These are phyloP conservation scores for Blastobotrys peoriensis DNA, from an alignment of 805 yeast species.

Conservation along the genomic window DNA sequence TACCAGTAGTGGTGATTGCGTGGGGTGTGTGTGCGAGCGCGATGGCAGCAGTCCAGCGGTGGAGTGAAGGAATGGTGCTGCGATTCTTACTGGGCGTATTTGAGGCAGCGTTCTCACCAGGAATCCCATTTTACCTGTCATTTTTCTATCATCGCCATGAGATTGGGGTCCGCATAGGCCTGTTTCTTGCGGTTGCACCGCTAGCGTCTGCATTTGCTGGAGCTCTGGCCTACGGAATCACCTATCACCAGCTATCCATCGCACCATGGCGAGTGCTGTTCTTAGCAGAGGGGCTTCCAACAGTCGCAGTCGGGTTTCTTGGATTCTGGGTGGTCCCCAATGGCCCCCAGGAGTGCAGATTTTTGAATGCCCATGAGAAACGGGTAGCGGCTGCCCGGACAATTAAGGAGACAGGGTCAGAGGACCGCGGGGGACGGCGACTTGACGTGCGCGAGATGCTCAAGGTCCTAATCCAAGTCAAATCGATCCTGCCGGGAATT, in stretches of 20 bases:
- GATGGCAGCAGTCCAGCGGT: conserved; percentile 44
- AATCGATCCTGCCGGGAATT: too few relatives aligned
- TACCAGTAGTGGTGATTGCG: conserved; percentile 41
- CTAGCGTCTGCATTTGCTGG: conserved; percentile 55
- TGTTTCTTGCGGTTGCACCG: conserved; percentile 27
- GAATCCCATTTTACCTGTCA: conserved; percentile 28
- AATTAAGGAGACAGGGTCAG: conserved; percentile 14
- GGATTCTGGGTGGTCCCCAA: conserved; percentile 30
- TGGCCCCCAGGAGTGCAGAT: conserved; percentile 42
- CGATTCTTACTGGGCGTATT: conserved; percentile 41
- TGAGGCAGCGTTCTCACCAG: conserved; percentile 31
- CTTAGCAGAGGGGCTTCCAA: conserved; percentile 39
- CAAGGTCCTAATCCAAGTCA: too few relatives aligned
- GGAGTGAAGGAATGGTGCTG: conserved; percentile 38
- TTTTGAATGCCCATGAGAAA: conserved; percentile 36
- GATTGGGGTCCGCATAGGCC: conserved; percentile 24
- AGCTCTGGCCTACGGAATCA: conserved; percentile 41
- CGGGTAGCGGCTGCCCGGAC: conserved; percentile 17
- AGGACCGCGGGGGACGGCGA: too few relatives aligned
- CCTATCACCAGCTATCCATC: conserved; percentile 26
- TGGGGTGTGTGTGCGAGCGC: too few relatives aligned
- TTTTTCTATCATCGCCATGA: conserved; percentile 29
- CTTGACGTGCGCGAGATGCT: too few relatives aligned
- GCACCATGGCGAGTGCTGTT: conserved; percentile 43
- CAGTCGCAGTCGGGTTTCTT: conserved; percentile 36